These are phyloP conservation scores for Ceratonia siliqua DNA, from an alignment of 306 rosid genomes.

Conservation along the genomic window DNA sequence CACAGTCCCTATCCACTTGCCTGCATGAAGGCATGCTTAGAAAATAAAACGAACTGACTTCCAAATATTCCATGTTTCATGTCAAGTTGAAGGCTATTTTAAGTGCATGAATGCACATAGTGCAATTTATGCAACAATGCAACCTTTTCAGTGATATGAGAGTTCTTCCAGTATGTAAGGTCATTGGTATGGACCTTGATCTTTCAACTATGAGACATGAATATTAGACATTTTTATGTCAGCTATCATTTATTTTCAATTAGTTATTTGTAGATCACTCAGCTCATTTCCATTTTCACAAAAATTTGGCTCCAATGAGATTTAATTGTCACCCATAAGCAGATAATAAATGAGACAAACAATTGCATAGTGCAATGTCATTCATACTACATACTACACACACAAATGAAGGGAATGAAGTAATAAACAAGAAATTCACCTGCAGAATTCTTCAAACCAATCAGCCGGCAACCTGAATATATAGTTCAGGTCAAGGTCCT, in stretches of 20 bases:
- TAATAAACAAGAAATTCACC: slow-evolving; percentile 65
- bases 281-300: background rate
- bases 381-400: background rate
- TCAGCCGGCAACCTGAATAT: slow-evolving; percentile 73
- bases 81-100: background rate
- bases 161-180: background rate
- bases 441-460: slow-evolving; percentile 88
- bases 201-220: background rate
- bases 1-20: slow-evolving; percentile 95
- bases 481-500: slow-evolving; percentile 93
- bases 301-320: background rate
- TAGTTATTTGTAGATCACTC: background rate
- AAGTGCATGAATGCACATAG: background rate
- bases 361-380: background rate
- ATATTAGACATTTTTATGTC: background rate
- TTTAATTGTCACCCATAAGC: background rate
- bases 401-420: slow-evolving; percentile 21
- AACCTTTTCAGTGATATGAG: background rate
- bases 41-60: slow-evolving; percentile 20
- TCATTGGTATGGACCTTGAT: background rate
- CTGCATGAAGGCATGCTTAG: slow-evolving; percentile 48
- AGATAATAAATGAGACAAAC: slow-evolving; percentile 17
- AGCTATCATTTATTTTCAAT: background rate
- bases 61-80: background rate
- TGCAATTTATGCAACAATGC: background rate